phyloP scores from a whole-genome alignment of 345 rosid species.

The Balakata baccata region DNA sequence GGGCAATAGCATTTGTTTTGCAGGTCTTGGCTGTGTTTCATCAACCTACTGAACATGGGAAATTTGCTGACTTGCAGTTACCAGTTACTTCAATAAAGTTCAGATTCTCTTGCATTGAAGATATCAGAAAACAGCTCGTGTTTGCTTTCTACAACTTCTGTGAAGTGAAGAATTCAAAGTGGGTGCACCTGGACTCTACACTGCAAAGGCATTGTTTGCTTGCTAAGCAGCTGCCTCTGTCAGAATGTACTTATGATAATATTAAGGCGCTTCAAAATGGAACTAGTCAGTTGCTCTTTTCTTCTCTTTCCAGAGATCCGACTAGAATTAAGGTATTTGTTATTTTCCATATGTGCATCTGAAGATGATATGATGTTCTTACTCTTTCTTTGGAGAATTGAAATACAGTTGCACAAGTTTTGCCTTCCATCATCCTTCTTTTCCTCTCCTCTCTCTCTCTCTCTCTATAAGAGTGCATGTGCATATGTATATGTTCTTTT shows the following conservation, averaged over 20 bases:
- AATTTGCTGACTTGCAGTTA: slow-evolving; percentile 44
- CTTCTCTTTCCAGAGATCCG: slow-evolving; percentile 26
- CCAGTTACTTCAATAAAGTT: slow-evolving; percentile 74
- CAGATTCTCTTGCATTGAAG: slow-evolving; percentile 53
- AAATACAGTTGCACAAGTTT: neutral
- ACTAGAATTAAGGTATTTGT: slow-evolving; percentile 35
- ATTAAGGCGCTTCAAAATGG: slow-evolving; percentile 57
- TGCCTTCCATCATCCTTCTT: neutral
- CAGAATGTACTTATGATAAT: slow-evolving; percentile 66
- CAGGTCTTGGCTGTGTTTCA: slow-evolving; percentile 48
- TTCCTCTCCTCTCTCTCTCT: no score
- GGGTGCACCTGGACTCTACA: slow-evolving; percentile 54
- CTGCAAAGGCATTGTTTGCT: slow-evolving; percentile 53
- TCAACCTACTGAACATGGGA: slow-evolving; percentile 46
- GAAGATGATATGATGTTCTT: neutral
- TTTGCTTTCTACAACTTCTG: slow-evolving; percentile 57
- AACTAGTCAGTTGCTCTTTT: slow-evolving; percentile 17
- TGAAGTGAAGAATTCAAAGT: slow-evolving; percentile 54
- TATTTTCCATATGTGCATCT: slow-evolving; percentile 11
- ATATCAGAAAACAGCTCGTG: slow-evolving; percentile 53
- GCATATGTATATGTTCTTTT: no score
- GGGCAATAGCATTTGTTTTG: slow-evolving; percentile 58
- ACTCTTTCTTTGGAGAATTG: neutral
- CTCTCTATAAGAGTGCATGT: neutral
- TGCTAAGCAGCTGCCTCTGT: slow-evolving; percentile 50